A percentile compares a stretch with the other conserved stretches of the same genome.
Conservation (phyloP, 768 basidiomycete species). For the Thelephora aurantiotincta region DNA sequence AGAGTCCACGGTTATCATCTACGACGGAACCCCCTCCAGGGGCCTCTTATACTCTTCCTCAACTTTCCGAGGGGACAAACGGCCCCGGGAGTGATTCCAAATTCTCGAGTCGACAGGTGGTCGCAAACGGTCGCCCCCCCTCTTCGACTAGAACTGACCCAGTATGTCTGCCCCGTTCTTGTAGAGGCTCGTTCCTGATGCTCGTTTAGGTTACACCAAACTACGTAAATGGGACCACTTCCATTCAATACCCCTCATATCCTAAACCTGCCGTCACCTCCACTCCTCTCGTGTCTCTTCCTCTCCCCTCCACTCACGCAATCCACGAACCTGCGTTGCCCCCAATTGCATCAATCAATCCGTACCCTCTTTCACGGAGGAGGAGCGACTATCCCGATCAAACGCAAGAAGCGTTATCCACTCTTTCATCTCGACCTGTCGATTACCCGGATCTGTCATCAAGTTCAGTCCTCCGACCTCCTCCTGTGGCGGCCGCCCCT, state of each 20-base stretch:
- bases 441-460: conserved; percentile 69
- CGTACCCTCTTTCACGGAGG: conserved; percentile 58
- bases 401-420: conserved; percentile 45
- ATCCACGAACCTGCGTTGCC: conserved; percentile 41
- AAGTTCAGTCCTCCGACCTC: conserved; percentile 55
- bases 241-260: conserved; percentile 43
- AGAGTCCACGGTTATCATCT: no score
- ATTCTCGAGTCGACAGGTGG: no score
- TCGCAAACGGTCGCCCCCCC: neutral
- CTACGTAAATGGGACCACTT: conserved; percentile 25
- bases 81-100: no score
- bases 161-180: conserved; percentile 1
- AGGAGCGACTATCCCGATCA: conserved; percentile 72
- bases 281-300: conserved; percentile 20
- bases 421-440: conserved; percentile 37
- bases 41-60: no score
- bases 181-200: neutral
- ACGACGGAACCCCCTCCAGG: no score
- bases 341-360: conserved; percentile 77
- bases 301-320: conserved; percentile 20
- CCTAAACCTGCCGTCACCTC: neutral
- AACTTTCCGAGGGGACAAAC: no score
- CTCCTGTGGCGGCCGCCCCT: conserved; percentile 63
- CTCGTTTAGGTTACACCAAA: neutral
- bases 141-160: conserved; percentile 8